A percentile compares a stretch with the other conserved stretches of the same genome.
Conservation (phyloP, 2,329 filamentous ascomycete genomes). For the Ophiostoma sp. region DNA sequence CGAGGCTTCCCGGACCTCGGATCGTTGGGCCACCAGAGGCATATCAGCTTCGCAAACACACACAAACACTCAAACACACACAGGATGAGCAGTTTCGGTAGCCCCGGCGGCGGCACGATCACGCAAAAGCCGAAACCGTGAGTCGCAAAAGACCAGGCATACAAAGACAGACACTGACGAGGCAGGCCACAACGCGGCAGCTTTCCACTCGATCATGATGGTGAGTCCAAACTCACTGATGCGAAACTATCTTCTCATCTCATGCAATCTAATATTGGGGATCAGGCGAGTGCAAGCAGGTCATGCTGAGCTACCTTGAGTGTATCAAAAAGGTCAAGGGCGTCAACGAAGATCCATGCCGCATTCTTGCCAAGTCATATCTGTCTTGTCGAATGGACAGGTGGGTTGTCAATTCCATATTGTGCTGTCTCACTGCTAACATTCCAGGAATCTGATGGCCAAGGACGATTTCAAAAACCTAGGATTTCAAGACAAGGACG, state of each 20-base stretch:
- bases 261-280: no score
- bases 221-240: constrained; percentile 31
- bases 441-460: constrained; percentile 83
- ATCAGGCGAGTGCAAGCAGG: constrained; percentile 81
- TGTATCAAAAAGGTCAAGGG: constrained; percentile 83
- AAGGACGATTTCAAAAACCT: constrained; percentile 92
- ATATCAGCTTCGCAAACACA: background rate
- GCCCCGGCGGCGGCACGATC: constrained; percentile 29
- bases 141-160: background rate
- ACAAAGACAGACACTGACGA: constrained; percentile 8
- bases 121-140: constrained; percentile 34
- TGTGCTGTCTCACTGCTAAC: background rate
- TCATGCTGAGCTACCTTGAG: constrained; percentile 77
- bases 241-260: no score
- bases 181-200: constrained; percentile 79
- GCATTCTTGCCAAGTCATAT: constrained; percentile 80
- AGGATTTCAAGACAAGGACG: constrained; percentile 57
- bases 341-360: constrained; percentile 80
- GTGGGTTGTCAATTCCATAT: constrained; percentile 40
- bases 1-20: background rate
- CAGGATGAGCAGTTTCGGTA: constrained; percentile 30
- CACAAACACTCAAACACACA: background rate
- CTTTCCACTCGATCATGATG: constrained; percentile 94
- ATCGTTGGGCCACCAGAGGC: background rate
- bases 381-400: constrained; percentile 89